Percentiles rank a stretch among this genome's conserved stretches.
Conservation (phyloP, 208 protist genomes). For the Leishmania aethiopica region DNA sequence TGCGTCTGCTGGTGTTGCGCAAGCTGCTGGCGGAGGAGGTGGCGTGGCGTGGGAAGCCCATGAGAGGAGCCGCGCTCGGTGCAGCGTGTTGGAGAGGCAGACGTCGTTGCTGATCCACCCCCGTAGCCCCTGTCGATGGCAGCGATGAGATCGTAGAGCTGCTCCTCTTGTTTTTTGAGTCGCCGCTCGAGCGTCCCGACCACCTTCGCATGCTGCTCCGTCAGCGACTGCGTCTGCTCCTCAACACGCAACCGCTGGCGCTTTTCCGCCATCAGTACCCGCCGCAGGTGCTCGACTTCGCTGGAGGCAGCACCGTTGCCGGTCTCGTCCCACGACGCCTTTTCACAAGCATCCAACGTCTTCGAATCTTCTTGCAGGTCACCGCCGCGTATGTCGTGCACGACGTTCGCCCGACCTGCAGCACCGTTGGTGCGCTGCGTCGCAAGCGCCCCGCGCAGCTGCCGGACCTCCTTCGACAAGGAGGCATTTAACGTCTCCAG, state of each 20-base stretch:
- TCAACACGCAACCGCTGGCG: conserved; percentile 82
- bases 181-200: conserved; percentile 74
- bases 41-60: conserved; percentile 47
- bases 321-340: conserved; percentile 9
- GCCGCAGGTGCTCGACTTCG: conserved; percentile 45
- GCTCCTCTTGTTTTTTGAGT: conserved; percentile 76
- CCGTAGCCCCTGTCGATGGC: conserved; percentile 46
- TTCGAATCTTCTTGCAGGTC: conserved; percentile 29
- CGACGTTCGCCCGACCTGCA: background rate
- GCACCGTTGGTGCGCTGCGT: conserved; percentile 54
- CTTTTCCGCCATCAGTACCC: conserved; percentile 68
- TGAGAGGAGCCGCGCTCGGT: conserved; percentile 20
- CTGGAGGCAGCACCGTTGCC: conserved; percentile 5
- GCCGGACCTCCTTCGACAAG: conserved; percentile 43
- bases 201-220: conserved; percentile 80
- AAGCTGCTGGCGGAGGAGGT: conserved; percentile 61
- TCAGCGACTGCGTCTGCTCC: conserved; percentile 81
- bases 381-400: conserved; percentile 14
- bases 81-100: conserved; percentile 14
- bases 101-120: background rate
- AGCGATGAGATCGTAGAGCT: conserved; percentile 62
- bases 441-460: conserved; percentile 64
- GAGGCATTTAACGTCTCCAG: conserved; percentile 44
- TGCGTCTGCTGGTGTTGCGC: conserved; percentile 72
- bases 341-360: conserved; percentile 35